These are phyloP conservation scores for Coriaria nepalensis DNA, from an alignment of 306 rosid genomes.

Conservation along the genomic window DNA sequence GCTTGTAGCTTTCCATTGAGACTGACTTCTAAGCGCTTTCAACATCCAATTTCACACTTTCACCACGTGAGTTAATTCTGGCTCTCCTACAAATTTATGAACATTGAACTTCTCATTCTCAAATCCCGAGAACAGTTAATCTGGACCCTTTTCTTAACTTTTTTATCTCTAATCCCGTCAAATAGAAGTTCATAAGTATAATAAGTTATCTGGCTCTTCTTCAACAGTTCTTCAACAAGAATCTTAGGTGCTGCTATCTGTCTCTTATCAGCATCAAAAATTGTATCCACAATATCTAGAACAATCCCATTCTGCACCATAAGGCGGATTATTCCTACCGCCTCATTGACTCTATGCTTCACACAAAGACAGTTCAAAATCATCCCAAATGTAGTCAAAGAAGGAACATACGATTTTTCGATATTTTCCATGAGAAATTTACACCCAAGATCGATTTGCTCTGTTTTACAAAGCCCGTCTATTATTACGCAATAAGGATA, in stretches of 20 bases:
- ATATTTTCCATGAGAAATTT: conserved; percentile 44
- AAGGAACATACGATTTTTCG: conserved; percentile 50
- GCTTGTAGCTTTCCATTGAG: too few relatives aligned
- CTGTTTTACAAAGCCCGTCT: conserved; percentile 72
- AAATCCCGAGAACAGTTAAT: conserved; percentile 13
- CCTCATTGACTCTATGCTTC: conserved; percentile 51
- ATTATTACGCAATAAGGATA: conserved; percentile 69
- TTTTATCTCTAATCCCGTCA: conserved; percentile 76
- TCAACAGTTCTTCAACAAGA: conserved; percentile 73
- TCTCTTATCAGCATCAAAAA: conserved; percentile 72
- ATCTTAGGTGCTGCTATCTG: conserved; percentile 82
- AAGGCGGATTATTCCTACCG: conserved; percentile 57
- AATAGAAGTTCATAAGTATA: conserved; percentile 59
- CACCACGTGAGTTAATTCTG: too few relatives aligned
- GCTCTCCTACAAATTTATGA: conserved; percentile 9
- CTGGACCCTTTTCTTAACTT: conserved; percentile 27
- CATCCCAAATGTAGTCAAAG: conserved; percentile 57
- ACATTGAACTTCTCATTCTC: conserved; percentile 16
- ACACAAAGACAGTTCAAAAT: conserved; percentile 67
- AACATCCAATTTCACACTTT: too few relatives aligned
- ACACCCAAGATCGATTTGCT: conserved; percentile 44
- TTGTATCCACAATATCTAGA: conserved; percentile 61
- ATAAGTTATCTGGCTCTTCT: conserved; percentile 67
- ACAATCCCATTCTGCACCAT: conserved; percentile 66
- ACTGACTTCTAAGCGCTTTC: too few relatives aligned